Evolutionary conservation across 257 asterid species (phyloP), one percentile per base, ranked within the genome.

Genomic region (Primulina eburnea): DNA sequence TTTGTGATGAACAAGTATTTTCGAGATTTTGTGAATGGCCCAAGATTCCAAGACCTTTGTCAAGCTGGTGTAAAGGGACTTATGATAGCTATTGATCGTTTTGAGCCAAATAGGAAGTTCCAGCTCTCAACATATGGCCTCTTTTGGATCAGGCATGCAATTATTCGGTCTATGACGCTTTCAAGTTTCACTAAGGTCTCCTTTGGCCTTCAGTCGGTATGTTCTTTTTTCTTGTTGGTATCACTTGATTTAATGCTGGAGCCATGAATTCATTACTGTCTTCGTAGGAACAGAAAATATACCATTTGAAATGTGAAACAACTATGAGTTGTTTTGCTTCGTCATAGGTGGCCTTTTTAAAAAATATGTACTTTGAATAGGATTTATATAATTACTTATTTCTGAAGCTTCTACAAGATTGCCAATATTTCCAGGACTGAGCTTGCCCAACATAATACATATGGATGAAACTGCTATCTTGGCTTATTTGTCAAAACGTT

Each of bases 21-120:
- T 79, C 97, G 85, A 76, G 96, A 93, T 71, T 90, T 87, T 10
- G 71, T 86, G 7, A 87, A 80, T 52, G 89, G 96, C 43, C 84
- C 96, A 60, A 81, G 76, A 77, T 93, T 90, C 83, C 92, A 89
- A 82, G 97, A 93, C 83, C 86, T 93, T 26, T 93, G 99, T 66
- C 95, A 88, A 68, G 95, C 95, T 61, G 99, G 99, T n/a, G 99
- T 89, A 70, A 93, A 82, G 79, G 99, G 99, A 58, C 96, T 93
- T 57, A 87, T 93, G 37, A 93, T 88, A 65, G 90, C 96, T 57
- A 87, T 93, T 17, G 99, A 89, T 62, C 94, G 96, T 24, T 93
- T 93, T 78, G 99, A 93, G 65, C 96, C 95, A 16, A 86, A 79
- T 55, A 86, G 96, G 70, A 90, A 77, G 81, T 81, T 82, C 63